These are phyloP conservation scores for Mycena floridula DNA, from an alignment of 768 basidiomycete genomes.

Conservation along the genomic window DNA sequence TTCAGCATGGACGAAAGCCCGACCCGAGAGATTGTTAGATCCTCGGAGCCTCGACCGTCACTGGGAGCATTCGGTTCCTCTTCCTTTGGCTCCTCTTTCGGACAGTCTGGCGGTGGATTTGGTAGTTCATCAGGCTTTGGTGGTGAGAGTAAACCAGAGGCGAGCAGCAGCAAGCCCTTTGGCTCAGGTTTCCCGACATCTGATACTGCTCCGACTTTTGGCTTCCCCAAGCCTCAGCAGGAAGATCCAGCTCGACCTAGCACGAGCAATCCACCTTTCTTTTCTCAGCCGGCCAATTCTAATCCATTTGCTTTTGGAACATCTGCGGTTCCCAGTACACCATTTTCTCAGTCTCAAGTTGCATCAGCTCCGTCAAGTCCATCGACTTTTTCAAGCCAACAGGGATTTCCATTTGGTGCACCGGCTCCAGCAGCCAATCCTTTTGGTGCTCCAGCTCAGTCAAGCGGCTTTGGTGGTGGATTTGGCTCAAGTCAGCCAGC, in stretches of 20 bases:
- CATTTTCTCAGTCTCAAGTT: neutral
- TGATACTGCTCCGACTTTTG: neutral
- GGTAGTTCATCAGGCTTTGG: neutral
- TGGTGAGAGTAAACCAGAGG: neutral
- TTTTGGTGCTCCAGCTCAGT: no score
- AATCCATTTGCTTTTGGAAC: neutral
- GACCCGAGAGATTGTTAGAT: neutral
- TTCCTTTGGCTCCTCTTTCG: neutral
- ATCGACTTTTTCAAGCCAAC: neutral
- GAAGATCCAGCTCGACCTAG: neutral
- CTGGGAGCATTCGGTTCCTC: neutral
- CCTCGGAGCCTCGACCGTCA: neutral
- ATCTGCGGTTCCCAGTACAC: neutral
- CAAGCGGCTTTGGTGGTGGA: no score
- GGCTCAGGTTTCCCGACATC: neutral
- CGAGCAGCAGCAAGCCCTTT: neutral
- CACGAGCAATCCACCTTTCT: neutral
- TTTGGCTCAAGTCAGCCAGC: slow-evolving; percentile 1
- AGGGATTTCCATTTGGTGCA: neutral
- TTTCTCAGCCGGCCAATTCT: neutral
- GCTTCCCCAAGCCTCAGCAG: neutral
- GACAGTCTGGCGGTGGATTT: neutral
- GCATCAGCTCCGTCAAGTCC: neutral
- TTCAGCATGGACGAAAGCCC: slow-evolving; percentile 1
- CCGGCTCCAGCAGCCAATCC: neutral